Conservation (phyloP, 768 basidiomycete genomes). For the Boletus subparvulus region DNA sequence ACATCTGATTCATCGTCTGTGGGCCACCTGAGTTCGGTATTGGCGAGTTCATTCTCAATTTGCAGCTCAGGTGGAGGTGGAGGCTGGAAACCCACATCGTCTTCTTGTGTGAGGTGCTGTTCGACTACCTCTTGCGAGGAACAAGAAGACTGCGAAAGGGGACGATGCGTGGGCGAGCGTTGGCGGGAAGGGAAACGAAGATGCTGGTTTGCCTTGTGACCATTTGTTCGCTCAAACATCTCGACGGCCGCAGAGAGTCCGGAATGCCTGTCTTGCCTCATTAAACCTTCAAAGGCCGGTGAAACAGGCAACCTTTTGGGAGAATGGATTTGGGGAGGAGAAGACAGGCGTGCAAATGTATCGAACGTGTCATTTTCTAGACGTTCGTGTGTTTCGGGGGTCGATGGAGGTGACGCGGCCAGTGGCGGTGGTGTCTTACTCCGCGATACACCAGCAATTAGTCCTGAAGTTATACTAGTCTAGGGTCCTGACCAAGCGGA, state of each 20-base stretch:
- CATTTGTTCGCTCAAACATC: conserved; percentile 17
- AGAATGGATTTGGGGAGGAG: conserved; percentile 15
- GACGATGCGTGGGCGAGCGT: conserved; percentile 6
- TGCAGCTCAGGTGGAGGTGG: neutral
- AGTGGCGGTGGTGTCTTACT: conserved; percentile 5
- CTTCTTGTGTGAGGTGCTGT: conserved; percentile 48
- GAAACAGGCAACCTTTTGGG: conserved; percentile 15
- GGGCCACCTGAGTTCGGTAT: conserved; percentile 29
- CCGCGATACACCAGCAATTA: neutral
- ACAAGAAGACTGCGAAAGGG: conserved; percentile 30
- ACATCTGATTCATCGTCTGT: conserved; percentile 21
- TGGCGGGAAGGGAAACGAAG: neutral
- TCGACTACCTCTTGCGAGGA: conserved; percentile 46
- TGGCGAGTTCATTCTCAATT: conserved; percentile 6
- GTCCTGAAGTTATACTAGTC: conserved; percentile 12
- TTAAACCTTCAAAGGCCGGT: conserved; percentile 21
- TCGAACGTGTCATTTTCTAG: conserved; percentile 7
- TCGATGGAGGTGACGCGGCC: neutral
- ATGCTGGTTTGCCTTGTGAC: conserved; percentile 1
- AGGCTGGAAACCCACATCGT: conserved; percentile 14
- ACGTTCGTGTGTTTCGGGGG: neutral
- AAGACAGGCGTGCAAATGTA: conserved; percentile 23
- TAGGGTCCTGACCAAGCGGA: neutral
- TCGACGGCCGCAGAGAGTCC: conserved; percentile 18
- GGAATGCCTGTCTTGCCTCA: conserved; percentile 5